Conservation (phyloP, 1,284 basidiomycete species). For the Pascua sp. region DNA sequence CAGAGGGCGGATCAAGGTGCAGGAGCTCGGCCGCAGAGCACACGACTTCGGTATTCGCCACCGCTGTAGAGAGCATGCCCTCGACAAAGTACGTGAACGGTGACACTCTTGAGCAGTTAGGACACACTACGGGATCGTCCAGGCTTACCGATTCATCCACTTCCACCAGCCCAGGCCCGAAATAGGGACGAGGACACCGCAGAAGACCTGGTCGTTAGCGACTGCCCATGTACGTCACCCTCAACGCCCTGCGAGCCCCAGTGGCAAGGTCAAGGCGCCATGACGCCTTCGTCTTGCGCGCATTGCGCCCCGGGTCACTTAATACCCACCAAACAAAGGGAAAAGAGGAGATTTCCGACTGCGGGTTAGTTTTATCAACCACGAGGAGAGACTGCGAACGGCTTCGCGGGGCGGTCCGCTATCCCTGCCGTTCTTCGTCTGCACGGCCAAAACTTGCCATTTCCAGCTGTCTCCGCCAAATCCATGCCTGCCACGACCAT, state of each 20-base stretch:
- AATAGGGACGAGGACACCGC: slow-evolving; percentile 55
- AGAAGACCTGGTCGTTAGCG: slow-evolving; percentile 54
- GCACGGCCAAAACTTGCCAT: too few relatives aligned
- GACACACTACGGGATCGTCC: not conserved
- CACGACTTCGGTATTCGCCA: slow-evolving; percentile 43
- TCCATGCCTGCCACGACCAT: slow-evolving; percentile 45
- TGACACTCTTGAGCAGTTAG: slow-evolving; percentile 50
- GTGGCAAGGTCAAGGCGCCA: too few relatives aligned
- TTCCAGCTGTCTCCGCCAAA: slow-evolving; percentile 49
- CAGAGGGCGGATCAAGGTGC: slow-evolving; percentile 42
- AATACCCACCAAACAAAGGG: slow-evolving; percentile 36
- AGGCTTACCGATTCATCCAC: slow-evolving; percentile 65
- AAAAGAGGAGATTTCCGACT: slow-evolving; percentile 50
- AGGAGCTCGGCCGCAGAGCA: slow-evolving; percentile 50
- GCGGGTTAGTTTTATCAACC: too few relatives aligned
- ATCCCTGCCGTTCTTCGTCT: too few relatives aligned
- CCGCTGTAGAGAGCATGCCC: slow-evolving; percentile 58
- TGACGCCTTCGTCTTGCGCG: too few relatives aligned
- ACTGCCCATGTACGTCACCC: too few relatives aligned
- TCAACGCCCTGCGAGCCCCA: too few relatives aligned
- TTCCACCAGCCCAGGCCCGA: slow-evolving; percentile 63
- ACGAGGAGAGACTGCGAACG: too few relatives aligned
- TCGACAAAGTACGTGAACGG: slow-evolving; percentile 62
- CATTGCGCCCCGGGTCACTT: too few relatives aligned
- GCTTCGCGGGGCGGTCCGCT: too few relatives aligned